Conservation (phyloP, 768 basidiomycete species). For the Mycena albidolilacea region DNA sequence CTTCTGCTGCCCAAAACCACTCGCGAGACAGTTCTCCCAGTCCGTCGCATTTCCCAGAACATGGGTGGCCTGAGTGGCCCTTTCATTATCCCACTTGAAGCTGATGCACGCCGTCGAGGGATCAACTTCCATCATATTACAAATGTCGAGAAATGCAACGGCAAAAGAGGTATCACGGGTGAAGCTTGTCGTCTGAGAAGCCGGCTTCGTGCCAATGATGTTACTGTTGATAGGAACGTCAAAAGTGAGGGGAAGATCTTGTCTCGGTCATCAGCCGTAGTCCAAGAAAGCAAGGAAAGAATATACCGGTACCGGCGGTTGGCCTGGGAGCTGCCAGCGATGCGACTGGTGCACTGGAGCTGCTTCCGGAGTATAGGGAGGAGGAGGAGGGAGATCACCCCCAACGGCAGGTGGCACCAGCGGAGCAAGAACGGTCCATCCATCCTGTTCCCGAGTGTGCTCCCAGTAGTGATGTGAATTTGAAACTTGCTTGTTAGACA, state of each 20-base stretch:
- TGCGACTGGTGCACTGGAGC: too few species aligned
- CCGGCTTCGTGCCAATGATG: background rate
- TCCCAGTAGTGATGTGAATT: too few species aligned
- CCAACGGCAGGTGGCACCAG: too few species aligned
- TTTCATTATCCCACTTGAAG: constrained; percentile 30
- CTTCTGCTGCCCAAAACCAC: background rate
- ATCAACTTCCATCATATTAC: constrained; percentile 13
- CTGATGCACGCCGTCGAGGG: background rate
- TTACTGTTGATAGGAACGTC: constrained; percentile 19
- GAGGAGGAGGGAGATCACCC: too few species aligned
- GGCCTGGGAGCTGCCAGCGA: too few species aligned
- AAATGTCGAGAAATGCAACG: background rate
- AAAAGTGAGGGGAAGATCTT: background rate
- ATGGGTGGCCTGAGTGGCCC: background rate
- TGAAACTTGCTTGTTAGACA: too few species aligned
- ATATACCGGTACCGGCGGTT: too few species aligned
- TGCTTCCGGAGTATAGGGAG: too few species aligned
- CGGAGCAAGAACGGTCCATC: too few species aligned
- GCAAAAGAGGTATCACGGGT: constrained; percentile 8
- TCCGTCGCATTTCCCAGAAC: constrained; percentile 1
- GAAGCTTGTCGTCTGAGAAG: constrained; percentile 1
- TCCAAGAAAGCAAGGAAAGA: too few species aligned
- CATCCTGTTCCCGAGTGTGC: too few species aligned
- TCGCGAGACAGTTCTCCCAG: constrained; percentile 10
- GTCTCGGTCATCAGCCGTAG: too few species aligned